phyloP scores from a whole-genome alignment of 495 filamentous ascomycete genomes.

The Hypoxylon intermedium region DNA sequence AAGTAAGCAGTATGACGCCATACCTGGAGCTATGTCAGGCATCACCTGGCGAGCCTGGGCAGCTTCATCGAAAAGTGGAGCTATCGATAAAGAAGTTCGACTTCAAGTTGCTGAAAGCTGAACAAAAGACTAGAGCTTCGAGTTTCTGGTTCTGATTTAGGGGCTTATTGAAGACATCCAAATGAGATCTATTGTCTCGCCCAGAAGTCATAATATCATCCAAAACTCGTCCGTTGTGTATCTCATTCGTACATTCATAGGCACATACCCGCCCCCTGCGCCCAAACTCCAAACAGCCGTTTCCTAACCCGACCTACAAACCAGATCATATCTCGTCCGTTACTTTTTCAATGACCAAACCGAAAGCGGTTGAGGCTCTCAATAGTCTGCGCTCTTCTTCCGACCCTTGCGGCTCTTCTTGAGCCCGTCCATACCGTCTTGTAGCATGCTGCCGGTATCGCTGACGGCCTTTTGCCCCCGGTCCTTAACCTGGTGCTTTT shows the following conservation, averaged over 20 bases:
- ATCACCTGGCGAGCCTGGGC: no score
- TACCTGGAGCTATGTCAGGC: not conserved
- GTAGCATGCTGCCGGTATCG: constrained; percentile 46
- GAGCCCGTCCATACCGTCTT: constrained; percentile 44
- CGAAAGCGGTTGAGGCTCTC: not conserved
- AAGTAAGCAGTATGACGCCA: constrained; percentile 26
- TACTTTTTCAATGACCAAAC: not conserved
- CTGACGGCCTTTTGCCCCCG: constrained; percentile 48
- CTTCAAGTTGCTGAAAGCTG: not conserved
- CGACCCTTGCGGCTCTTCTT: constrained; percentile 47
- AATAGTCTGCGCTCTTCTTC: constrained; percentile 48
- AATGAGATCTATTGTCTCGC: not conserved
- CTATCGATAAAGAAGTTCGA: not conserved
- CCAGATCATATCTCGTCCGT: not conserved
- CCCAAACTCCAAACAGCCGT: constrained; percentile 17
- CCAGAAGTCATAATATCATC: not conserved
- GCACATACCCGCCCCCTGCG: not conserved
- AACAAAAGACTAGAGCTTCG: not conserved
- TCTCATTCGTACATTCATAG: not conserved
- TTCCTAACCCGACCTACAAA: not conserved
- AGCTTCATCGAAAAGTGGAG: constrained; percentile 13
- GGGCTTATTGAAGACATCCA: not conserved
- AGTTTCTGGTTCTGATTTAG: not conserved
- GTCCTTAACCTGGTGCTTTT: constrained; percentile 64
- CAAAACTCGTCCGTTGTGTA: not conserved